Conservation (phyloP, 2,329 filamentous ascomycete species). For the Tolypocladium ovalisporum region DNA sequence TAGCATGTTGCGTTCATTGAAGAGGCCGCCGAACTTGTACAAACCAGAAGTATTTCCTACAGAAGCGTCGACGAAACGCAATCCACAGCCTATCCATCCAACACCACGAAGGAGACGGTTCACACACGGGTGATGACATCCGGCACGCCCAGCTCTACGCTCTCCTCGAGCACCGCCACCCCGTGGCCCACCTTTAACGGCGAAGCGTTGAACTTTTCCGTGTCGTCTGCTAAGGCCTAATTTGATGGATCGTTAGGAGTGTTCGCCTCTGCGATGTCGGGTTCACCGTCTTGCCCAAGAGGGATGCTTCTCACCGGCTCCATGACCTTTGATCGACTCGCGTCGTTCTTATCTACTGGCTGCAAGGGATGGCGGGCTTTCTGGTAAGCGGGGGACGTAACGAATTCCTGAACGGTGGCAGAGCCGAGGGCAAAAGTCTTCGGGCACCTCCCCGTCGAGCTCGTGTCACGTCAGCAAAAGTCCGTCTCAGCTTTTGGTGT, state of each 20-base stretch:
- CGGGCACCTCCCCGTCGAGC: background rate
- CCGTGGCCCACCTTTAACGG: constrained; percentile 38
- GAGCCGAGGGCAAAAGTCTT: background rate
- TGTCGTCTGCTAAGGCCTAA: background rate
- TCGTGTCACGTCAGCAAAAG: background rate
- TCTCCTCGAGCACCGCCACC: constrained; percentile 46
- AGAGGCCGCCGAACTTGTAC: background rate
- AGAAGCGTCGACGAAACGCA: background rate
- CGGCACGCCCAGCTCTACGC: constrained; percentile 33
- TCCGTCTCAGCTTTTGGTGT: background rate
- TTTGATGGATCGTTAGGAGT: background rate
- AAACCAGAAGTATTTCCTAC: background rate
- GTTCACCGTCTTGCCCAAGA: background rate
- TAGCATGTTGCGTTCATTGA: background rate
- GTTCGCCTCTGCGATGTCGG: background rate
- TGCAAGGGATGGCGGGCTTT: background rate
- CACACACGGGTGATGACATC: constrained; percentile 28
- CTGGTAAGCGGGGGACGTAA: background rate
- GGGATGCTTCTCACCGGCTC: background rate
- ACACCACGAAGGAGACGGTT: background rate
- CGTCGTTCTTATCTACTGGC: background rate
- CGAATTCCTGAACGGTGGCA: background rate
- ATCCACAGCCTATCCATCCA: background rate
- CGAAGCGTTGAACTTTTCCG: constrained; percentile 5
- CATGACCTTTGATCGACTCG: background rate